Conservation (phyloP, 2,329 filamentous ascomycete genomes). For the Neopestalotiopsis sp. region DNA sequence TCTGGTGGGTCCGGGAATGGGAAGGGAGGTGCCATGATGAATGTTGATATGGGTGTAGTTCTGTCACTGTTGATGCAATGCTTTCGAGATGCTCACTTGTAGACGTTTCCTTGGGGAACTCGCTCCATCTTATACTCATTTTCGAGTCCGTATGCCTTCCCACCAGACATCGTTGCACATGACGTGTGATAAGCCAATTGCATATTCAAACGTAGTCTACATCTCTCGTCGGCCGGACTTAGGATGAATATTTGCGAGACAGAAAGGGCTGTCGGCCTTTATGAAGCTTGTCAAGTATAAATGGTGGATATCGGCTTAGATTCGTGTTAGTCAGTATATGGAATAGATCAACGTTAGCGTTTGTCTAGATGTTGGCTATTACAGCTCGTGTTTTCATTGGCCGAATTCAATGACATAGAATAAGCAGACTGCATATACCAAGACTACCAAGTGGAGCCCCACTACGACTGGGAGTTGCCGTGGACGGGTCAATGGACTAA, state of each 20-base stretch:
- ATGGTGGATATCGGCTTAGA: no score
- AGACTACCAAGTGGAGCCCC: not conserved
- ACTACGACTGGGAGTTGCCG: not conserved
- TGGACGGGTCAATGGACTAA: not conserved
- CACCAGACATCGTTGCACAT: not conserved
- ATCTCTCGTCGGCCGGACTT: no score
- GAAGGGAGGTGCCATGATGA: not conserved
- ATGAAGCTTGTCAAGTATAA: no score
- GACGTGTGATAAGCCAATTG: not conserved
- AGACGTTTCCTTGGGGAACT: no score
- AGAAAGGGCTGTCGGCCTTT: no score
- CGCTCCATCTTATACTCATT: no score
- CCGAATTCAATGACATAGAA: not conserved
- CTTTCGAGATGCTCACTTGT: no score
- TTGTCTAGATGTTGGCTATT: not conserved
- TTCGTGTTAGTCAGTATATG: no score
- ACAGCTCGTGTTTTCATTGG: not conserved
- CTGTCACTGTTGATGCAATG: not conserved
- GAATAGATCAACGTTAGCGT: not conserved
- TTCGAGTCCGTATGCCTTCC: no score
- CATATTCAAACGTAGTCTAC: not conserved
- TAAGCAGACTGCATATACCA: slow-evolving; percentile 1
- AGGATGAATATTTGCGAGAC: no score
- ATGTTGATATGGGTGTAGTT: not conserved
- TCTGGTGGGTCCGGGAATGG: not conserved